These are phyloP conservation scores for Wallemia mellicola DNA, from an alignment of 1,284 basidiomycete species.

Conservation along the genomic window DNA sequence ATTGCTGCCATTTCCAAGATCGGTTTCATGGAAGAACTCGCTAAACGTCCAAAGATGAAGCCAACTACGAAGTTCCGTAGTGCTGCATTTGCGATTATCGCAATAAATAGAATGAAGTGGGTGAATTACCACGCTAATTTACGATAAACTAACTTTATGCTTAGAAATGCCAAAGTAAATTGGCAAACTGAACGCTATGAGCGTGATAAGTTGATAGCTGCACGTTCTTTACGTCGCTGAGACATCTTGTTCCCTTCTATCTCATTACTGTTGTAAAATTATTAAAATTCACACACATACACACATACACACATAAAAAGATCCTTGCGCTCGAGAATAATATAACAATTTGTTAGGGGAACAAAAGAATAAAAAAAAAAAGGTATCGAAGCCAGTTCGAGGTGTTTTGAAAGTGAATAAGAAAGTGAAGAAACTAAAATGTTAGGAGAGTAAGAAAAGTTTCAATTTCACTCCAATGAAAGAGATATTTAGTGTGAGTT, in stretches of 20 bases:
- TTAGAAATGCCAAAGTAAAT: conserved; percentile 15
- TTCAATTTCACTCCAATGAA: neutral
- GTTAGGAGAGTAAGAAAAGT: no score
- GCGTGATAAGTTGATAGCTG: conserved; percentile 29
- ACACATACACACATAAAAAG: conserved; percentile 39
- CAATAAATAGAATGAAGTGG: conserved; percentile 35
- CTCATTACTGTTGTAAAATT: conserved; percentile 44
- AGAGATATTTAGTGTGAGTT: neutral
- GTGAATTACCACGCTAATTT: no score
- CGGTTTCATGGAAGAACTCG: conserved; percentile 27
- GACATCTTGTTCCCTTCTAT: conserved; percentile 12
- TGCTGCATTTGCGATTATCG: conserved; percentile 29
- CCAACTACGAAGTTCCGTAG: conserved; percentile 26
- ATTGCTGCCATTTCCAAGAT: conserved; percentile 44
- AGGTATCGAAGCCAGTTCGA: neutral
- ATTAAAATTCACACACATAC: conserved; percentile 67
- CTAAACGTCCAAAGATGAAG: conserved; percentile 7
- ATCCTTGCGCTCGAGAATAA: conserved; percentile 10
- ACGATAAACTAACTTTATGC: conserved; percentile 4
- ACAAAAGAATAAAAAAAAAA: neutral
- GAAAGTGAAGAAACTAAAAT: conserved; percentile 15
- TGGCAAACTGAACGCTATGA: conserved; percentile 32
- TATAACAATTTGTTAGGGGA: no score
- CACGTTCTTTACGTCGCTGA: conserved; percentile 25
- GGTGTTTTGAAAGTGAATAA: neutral